Base-by-base conservation (phyloP, 345 rosid species). In the Salix purpurea region DNA sequence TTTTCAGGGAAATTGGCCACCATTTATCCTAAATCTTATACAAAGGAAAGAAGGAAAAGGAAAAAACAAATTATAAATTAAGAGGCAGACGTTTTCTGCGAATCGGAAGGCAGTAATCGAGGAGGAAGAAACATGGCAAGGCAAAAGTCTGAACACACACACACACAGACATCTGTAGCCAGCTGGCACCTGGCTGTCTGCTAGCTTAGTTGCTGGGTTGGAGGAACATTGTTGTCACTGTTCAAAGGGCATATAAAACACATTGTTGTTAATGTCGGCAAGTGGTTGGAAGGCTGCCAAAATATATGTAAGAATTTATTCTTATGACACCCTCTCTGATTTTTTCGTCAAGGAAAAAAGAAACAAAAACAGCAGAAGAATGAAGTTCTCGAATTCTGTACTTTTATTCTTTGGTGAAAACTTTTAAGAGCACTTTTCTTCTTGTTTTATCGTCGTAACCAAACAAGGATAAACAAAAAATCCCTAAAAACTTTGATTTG, bases 141-240 rank as follows among this genome's bases (percentile, higher is more conserved):
- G 44, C 67, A 60, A 44, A 34, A 65, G 64, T 67, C 72, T 73
- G 6, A 24, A 15, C 21, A 5, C 56, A 0, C 19, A 16, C 52
- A 46, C 18, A 24, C 26, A 24, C 26, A 3, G 32, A 70, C 4
- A 67, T 77, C 84, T 19, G 67, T 56, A 68, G 86, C 70, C 83
- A 84, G 86, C 75, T 78, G 86, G 77, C 86, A 78, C 18, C 62
- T 76, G 82, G 66, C 80, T 78, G 54, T 36, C n/a, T 52, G 58
- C 1, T 75, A 69, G 28, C 67, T 60, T 62, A 21, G 14, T 34
- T 42, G 32, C 26, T 40, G 39, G 71, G 77, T 64, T 64, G 48
- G 64, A 77, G 16, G 10, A n/a, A 77, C 13, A 15, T 24, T 62
- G 6, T 15, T 42, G 32, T 7, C 69, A 36, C 39, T 58, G 16